phyloP scores from a whole-genome alignment of 2,329 filamentous ascomycete species.

The Dactylellina drechsleri region DNA sequence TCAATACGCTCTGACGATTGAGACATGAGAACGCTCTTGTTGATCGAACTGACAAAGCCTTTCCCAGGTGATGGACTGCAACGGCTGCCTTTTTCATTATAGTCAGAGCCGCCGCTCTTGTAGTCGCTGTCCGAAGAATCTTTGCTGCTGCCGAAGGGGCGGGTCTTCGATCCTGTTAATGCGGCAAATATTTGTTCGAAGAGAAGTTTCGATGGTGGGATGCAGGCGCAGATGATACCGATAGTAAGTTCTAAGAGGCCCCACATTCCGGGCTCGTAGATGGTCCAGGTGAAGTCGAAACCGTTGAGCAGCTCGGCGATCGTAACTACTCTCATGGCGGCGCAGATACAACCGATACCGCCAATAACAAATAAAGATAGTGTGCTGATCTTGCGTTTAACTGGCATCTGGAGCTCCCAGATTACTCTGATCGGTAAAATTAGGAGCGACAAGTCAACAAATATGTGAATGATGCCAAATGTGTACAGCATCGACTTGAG shows the following conservation, averaged over 20 bases:
- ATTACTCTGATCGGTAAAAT: conserved; percentile 49
- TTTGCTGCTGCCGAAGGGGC: conserved; percentile 39
- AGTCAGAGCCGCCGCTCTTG: conserved; percentile 40
- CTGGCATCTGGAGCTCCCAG: conserved; percentile 53
- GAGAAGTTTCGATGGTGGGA: conserved; percentile 50
- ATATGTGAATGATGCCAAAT: conserved; percentile 54
- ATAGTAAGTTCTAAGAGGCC: conserved; percentile 48
- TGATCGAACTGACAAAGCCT: conserved; percentile 30
- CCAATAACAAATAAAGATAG: conserved; percentile 49
- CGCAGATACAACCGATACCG: conserved; percentile 45
- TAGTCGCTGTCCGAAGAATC: conserved; percentile 23
- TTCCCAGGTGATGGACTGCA: conserved; percentile 36
- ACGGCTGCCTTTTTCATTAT: conserved; percentile 34
- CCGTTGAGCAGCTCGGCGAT: conserved; percentile 43
- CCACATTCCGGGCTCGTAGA: conserved; percentile 54
- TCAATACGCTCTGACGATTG: conserved; percentile 51
- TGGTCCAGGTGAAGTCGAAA: conserved; percentile 51
- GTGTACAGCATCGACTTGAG: conserved; percentile 49
- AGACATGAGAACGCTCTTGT: conserved; percentile 51
- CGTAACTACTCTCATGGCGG: conserved; percentile 48
- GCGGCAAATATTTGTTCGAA: conserved; percentile 39
- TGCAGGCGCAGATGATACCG: conserved; percentile 53
- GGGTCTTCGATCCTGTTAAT: conserved; percentile 29
- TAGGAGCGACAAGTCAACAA: conserved; percentile 41
- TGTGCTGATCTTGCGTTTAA: conserved; percentile 49